Conservation (phyloP, 139 green algal genomes). For the Picochlorum sp. region DNA sequence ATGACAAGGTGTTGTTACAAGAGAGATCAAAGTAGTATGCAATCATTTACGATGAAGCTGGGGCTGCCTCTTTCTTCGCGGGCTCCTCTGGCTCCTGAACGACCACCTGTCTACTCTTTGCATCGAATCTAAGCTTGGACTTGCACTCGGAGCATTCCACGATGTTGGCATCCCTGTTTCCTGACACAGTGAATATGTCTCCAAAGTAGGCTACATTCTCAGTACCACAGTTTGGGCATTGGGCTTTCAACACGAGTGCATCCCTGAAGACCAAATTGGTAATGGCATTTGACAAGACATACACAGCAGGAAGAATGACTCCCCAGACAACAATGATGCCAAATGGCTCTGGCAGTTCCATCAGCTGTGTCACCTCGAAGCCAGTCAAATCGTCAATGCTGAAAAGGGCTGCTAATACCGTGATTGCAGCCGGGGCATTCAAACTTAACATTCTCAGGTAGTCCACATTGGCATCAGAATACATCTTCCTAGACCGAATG, state of each 20-base stretch:
- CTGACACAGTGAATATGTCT: conserved; percentile 68
- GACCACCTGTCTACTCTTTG: conserved; percentile 51
- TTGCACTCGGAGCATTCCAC: conserved; percentile 67
- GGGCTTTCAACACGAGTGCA: conserved; percentile 63
- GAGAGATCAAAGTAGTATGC: too few relatives aligned
- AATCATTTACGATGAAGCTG: too few relatives aligned
- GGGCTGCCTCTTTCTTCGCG: background rate
- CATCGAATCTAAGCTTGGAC: conserved; percentile 57
- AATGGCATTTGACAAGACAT: conserved; percentile 59
- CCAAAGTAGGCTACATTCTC: conserved; percentile 76
- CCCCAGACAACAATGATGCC: conserved; percentile 77
- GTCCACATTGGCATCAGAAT: conserved; percentile 56
- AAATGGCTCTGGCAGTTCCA: conserved; percentile 74
- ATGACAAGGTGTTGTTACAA: too few relatives aligned
- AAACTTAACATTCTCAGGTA: conserved; percentile 75
- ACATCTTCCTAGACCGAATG: conserved; percentile 66
- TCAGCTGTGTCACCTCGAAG: conserved; percentile 64
- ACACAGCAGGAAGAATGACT: conserved; percentile 67
- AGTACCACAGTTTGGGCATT: conserved; percentile 71
- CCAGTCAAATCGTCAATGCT: conserved; percentile 72
- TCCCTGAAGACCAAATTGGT: conserved; percentile 80
- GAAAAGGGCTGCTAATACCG: conserved; percentile 64
- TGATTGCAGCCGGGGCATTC: conserved; percentile 73
- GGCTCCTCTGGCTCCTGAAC: conserved; percentile 2
- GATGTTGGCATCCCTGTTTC: conserved; percentile 49